Base-by-base conservation (phyloP, 1,139 yeast species). In the Saccharomycopsis hybrid region DNA sequence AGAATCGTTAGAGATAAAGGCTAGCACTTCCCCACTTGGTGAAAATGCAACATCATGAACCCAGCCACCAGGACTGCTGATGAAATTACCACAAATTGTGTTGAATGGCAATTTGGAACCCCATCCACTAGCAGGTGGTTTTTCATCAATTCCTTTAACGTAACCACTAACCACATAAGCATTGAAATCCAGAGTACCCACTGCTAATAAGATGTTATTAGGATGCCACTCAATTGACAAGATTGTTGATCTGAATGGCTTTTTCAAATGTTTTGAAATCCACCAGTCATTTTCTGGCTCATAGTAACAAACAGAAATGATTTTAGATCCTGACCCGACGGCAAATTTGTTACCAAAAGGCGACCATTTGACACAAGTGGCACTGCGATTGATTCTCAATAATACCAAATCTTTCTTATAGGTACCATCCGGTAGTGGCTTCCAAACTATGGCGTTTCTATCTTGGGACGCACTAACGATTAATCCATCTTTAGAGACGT, bases 261-360 rank as follows among this genome's bases (percentile, higher is more conserved):
- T 88, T 73, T 89, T 89, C 69, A 94, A 80, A 69, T 92, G 98
- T 69, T 90, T 92, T 25, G 97, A 88, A 48, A 92, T 90, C 99
- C 99, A 94, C 99, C 99, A 94, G 65, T 94, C 96, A 66, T 92
- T 92, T 62, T 90, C 97, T 56, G 77, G 85, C 66, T 94, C 98
- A 66, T 86, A 92, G 69, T 90, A 92, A 70, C 98, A 94, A 47
- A 94, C 85, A 18, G 98, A 96, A 66, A 94, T 84, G 55, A 87
- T 83, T 52, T 97, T 74, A 51, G 96, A 97, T 50, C 96, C 87
- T 3, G 97, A 87, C 0, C 97, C 98, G 43, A 92, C 97, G 1
- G 98, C 98, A 68, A 94, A 92, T 71, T 94, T 94, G 62, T 71
- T 71, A 24, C 97, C 97, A 57, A 78, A 80, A 29, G 97, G 96